A percentile compares a stretch with the other conserved stretches of the same genome.
Evolutionary conservation across 805 yeast species (phyloP).

Genomic region (Kazachstania africana): DNA sequence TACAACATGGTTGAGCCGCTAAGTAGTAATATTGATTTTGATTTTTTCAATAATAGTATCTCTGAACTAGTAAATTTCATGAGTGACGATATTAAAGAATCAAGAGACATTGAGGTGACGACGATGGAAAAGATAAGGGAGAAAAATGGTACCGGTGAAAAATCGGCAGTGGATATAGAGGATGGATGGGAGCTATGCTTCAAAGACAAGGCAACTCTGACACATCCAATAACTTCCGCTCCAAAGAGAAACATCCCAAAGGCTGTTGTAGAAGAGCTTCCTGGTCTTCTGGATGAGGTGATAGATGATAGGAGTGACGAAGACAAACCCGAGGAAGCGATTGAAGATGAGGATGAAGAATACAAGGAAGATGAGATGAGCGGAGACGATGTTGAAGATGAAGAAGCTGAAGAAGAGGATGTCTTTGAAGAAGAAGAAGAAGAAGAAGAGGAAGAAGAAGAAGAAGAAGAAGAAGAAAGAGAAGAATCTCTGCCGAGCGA

Average conservation of each 20-base stretch:
- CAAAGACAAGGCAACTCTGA: neutral
- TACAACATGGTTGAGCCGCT: constrained; percentile 6
- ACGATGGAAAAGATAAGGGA: constrained; percentile 26
- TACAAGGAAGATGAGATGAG: constrained; percentile 12
- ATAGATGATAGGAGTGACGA: constrained; percentile 1
- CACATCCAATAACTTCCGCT: neutral
- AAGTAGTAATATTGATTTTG: constrained; percentile 4
- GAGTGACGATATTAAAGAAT: constrained; percentile 58
- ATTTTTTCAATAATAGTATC: constrained; percentile 34
- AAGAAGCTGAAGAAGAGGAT: constrained; percentile 9
- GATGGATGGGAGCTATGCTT: neutral
- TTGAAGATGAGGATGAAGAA: constrained; percentile 8
- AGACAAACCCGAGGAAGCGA: constrained; percentile 16
- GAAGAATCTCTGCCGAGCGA: no score
- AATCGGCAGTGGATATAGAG: neutral
- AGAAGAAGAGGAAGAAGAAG: constrained; percentile 10
- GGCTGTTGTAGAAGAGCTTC: neutral
- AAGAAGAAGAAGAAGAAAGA: constrained; percentile 12
- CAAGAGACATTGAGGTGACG: constrained; percentile 46
- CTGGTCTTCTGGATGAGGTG: neutral
- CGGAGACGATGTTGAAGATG: constrained; percentile 14
- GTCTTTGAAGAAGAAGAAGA: constrained; percentile 6
- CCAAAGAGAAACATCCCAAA: neutral
- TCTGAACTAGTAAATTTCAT: constrained; percentile 47
- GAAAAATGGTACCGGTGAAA: constrained; percentile 24